These are phyloP conservation scores for Batkoa obscura DNA, from an alignment of 371 early-diverging fungal species.

Conservation along the genomic window DNA sequence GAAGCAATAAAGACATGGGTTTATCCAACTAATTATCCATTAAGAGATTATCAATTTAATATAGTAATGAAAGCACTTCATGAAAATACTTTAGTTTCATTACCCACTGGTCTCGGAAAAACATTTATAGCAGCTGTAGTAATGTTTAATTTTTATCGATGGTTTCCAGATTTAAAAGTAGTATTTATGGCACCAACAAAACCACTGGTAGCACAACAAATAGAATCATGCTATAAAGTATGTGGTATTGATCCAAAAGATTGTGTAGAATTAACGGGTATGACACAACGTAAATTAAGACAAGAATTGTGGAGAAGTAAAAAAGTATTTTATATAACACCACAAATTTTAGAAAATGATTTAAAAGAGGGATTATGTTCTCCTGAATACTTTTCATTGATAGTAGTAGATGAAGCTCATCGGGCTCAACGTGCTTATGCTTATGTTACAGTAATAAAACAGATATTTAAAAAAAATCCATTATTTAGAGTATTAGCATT, in stretches of 20 bases:
- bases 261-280: constrained; percentile 58
- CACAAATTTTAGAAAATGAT: constrained; percentile 79
- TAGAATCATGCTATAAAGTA: constrained; percentile 59
- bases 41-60: constrained; percentile 75
- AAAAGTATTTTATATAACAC: constrained; percentile 74
- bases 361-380: constrained; percentile 31
- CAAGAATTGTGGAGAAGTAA: constrained; percentile 25
- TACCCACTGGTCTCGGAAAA: constrained; percentile 86
- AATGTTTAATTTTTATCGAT: constrained; percentile 81
- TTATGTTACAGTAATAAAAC: constrained; percentile 46
- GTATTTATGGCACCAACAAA: constrained; percentile 87
- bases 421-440: constrained; percentile 70
- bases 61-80: constrained; percentile 61
- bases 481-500: constrained; percentile 68
- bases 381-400: constrained; percentile 28
- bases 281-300: constrained; percentile 29
- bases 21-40: constrained; percentile 56
- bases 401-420: constrained; percentile 91
- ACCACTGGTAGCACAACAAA: constrained; percentile 83
- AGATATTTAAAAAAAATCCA: constrained; percentile 22
- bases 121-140: constrained; percentile 93
- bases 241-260: constrained; percentile 46
- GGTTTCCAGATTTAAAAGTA: constrained; percentile 79
- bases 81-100: constrained; percentile 70
- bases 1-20: constrained; percentile 46